These are phyloP conservation scores for Perkinsus olseni DNA, from an alignment of 169 alveolate genomes.

Conservation along the genomic window DNA sequence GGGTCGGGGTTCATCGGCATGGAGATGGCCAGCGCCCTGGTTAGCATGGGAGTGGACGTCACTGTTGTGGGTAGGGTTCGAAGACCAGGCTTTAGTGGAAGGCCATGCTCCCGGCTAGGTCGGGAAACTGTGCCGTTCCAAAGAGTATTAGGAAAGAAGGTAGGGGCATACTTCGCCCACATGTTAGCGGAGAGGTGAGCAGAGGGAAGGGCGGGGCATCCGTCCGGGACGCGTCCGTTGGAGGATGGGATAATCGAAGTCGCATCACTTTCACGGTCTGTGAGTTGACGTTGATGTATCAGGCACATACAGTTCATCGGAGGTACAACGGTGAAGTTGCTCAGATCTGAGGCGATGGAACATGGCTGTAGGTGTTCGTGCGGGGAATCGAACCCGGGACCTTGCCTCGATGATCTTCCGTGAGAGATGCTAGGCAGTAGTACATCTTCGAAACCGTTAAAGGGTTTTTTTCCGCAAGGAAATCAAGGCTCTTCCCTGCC, in stretches of 20 bases:
- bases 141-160: conserved; percentile 18
- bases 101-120: background rate
- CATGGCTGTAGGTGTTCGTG: background rate
- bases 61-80: conserved; percentile 28
- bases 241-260: too few relatives aligned
- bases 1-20: conserved; percentile 39
- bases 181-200: conserved; percentile 17
- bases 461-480: too few relatives aligned
- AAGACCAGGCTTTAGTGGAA: background rate
- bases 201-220: background rate
- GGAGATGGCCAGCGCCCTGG: conserved; percentile 30
- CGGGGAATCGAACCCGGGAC: background rate
- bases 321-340: background rate
- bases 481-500: too few relatives aligned
- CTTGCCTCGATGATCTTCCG: too few relatives aligned
- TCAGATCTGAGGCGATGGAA: background rate
- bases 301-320: background rate
- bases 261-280: background rate
- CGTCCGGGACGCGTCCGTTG: background rate
- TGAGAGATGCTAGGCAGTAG: too few relatives aligned
- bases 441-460: too few relatives aligned
- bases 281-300: background rate
- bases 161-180: conserved; percentile 21
- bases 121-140: conserved; percentile 34
- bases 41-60: conserved; percentile 18